Percentiles rank a stretch among this genome's conserved stretches.
phyloP scores from a whole-genome alignment of 352 stramenopile genomes.

The Pythium plurisporium region DNA sequence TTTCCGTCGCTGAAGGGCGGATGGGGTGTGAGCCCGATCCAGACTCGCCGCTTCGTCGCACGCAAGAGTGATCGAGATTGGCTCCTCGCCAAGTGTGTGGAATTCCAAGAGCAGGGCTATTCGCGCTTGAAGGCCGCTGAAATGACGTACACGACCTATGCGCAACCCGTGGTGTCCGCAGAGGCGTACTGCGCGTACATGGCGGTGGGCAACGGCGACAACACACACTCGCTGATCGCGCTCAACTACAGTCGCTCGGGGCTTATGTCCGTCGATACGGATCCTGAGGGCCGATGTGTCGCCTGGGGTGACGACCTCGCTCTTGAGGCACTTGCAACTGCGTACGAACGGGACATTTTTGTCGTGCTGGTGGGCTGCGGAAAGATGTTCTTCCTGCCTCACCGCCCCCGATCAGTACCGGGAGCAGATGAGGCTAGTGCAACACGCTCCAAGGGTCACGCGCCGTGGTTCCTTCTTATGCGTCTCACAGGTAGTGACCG shows the following conservation, averaged over 20 bases:
- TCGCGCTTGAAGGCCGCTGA: constrained; percentile 75
- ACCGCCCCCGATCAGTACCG: constrained; percentile 49
- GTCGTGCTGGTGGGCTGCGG: constrained; percentile 83
- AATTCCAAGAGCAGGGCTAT: constrained; percentile 75
- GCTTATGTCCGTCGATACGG: constrained; percentile 78
- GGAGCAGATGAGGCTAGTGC: constrained; percentile 35
- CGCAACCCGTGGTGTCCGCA: constrained; percentile 64
- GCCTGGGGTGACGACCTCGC: constrained; percentile 86
- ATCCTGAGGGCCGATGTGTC: constrained; percentile 71
- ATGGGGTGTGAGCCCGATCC: constrained; percentile 79
- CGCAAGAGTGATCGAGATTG: constrained; percentile 61
- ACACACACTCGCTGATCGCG: constrained; percentile 72
- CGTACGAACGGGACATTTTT: constrained; percentile 86
- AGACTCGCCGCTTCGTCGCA: constrained; percentile 77
- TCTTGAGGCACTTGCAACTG: constrained; percentile 77
- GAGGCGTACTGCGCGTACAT: constrained; percentile 87
- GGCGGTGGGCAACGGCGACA: constrained; percentile 65
- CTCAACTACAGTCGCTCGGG: constrained; percentile 78
- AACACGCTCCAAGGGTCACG: constrained; percentile 67
- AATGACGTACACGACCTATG: constrained; percentile 68
- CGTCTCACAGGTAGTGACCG: constrained; percentile 79
- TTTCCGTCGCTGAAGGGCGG: constrained; percentile 74
- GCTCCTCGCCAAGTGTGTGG: constrained; percentile 70
- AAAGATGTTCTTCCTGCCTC: constrained; percentile 87
- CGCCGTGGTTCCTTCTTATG: constrained; percentile 87